Conservation (phyloP, 805 yeast species). For the Schwanniomyces yamadae region DNA sequence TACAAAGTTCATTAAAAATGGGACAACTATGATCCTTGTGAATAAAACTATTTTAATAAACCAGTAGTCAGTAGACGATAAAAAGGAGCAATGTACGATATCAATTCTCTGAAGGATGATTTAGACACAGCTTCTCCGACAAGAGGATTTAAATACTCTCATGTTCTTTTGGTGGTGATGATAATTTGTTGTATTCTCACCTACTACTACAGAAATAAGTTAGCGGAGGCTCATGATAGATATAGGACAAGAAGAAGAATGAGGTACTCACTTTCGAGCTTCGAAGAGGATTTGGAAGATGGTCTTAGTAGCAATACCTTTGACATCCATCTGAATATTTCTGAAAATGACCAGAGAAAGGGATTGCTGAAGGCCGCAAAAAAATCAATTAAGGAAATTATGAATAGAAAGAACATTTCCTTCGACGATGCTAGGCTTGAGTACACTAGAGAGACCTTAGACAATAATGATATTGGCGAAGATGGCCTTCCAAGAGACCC, state of each 20-base stretch:
- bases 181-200: conserved; percentile 13
- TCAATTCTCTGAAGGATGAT: no score
- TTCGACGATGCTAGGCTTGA: conserved; percentile 71
- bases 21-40: no score
- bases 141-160: no score
- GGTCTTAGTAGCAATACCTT: conserved; percentile 55
- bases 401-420: conserved; percentile 48
- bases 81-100: no score
- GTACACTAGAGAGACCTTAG: conserved; percentile 47
- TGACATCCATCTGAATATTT: conserved; percentile 45
- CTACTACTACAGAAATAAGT: conserved; percentile 32
- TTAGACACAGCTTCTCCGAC: no score
- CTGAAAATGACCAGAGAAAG: conserved; percentile 51
- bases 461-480: conserved; percentile 52
- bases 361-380: conserved; percentile 62
- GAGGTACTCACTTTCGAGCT: conserved; percentile 16
- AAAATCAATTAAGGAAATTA: conserved; percentile 48
- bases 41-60: no score
- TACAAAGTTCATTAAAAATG: no score
- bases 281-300: conserved; percentile 44
- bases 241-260: conserved; percentile 25
- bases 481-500: conserved; percentile 73
- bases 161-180: conserved; percentile 12
- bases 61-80: no score
- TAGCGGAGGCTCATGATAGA: conserved; percentile 28